Evolutionary conservation across 2,329 filamentous ascomycete species (phyloP).

Genomic region (Aspergillus sp.): DNA sequence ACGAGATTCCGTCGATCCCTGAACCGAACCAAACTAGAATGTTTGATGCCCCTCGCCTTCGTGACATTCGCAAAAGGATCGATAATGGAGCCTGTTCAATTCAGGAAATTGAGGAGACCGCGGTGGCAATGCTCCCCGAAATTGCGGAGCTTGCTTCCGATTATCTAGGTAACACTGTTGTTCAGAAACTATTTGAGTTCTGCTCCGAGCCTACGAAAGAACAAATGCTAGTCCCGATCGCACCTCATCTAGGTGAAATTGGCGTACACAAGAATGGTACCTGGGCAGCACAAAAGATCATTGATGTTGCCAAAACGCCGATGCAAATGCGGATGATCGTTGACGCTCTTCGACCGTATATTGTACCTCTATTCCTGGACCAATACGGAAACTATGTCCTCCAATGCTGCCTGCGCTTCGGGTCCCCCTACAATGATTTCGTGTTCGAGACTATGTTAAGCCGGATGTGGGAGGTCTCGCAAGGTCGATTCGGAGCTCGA

Average conservation of each 20-base stretch:
- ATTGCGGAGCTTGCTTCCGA: slow-evolving; percentile 93
- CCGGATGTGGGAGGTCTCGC: slow-evolving; percentile 88
- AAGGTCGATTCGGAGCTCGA: slow-evolving; percentile 90
- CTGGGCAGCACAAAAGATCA: slow-evolving; percentile 99
- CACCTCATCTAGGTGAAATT: slow-evolving; percentile 91
- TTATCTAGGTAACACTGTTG: slow-evolving; percentile 98
- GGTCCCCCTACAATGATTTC: slow-evolving; percentile 85
- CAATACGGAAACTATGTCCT: slow-evolving; percentile 99
- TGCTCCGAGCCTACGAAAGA: slow-evolving; percentile 89
- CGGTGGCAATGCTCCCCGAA: slow-evolving; percentile 91
- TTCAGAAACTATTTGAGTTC: slow-evolving; percentile 97
- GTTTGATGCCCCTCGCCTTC: slow-evolving; percentile 89
- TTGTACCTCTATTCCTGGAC: slow-evolving; percentile 88
- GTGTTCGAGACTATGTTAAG: slow-evolving; percentile 98
- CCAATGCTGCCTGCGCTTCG: slow-evolving; percentile 93
- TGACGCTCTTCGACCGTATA: slow-evolving; percentile 79
- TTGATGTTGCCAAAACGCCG: slow-evolving; percentile 87
- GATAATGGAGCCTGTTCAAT: slow-evolving; percentile 88
- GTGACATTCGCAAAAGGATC: slow-evolving; percentile 95
- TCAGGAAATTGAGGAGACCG: slow-evolving; percentile 87
- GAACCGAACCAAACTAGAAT: slow-evolving; percentile 86
- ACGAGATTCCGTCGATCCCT: slow-evolving; percentile 84
- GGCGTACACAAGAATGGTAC: slow-evolving; percentile 99
- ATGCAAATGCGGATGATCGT: slow-evolving; percentile 82
- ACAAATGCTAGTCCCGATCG: slow-evolving; percentile 84